These are phyloP conservation scores for Aleurites moluccanus DNA, from an alignment of 441 rosid species.

Conservation along the genomic window DNA sequence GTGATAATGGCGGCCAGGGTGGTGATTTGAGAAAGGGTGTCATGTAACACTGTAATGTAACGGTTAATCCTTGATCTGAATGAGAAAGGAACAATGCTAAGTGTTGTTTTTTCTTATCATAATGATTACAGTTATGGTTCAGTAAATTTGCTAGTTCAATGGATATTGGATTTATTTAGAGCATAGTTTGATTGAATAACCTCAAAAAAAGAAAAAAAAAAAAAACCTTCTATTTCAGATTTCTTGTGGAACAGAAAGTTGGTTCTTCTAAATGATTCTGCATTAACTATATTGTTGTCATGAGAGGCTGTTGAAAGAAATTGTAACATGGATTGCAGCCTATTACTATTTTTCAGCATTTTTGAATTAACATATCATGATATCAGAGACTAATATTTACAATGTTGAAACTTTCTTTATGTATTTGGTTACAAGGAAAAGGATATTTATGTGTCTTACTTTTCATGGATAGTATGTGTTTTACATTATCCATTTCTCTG, in stretches of 20 bases:
- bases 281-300: not conserved
- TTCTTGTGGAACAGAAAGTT: not conserved
- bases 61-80: not conserved
- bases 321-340: not conserved
- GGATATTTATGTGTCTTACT: not conserved
- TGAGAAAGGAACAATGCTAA: not conserved
- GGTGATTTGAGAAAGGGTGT: not conserved
- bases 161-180: not conserved
- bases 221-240: not conserved
- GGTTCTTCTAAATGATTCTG: not conserved
- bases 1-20: not conserved
- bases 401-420: not conserved
- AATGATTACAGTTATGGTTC: not conserved
- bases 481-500: not conserved
- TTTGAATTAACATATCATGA: not conserved
- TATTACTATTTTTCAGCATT: not conserved
- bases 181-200: not conserved
- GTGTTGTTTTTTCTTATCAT: not conserved
- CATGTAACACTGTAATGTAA: not conserved
- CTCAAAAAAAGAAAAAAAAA: not conserved
- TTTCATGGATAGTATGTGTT: not conserved
- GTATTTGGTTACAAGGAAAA: not conserved
- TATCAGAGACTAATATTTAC: not conserved
- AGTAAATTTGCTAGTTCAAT: not conserved
- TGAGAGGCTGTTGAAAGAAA: not conserved